Evolutionary conservation across 1,284 basidiomycete genomes (phyloP), one percentile per base, ranked within the genome.

Genomic region (Leccinum subrobustum): DNA sequence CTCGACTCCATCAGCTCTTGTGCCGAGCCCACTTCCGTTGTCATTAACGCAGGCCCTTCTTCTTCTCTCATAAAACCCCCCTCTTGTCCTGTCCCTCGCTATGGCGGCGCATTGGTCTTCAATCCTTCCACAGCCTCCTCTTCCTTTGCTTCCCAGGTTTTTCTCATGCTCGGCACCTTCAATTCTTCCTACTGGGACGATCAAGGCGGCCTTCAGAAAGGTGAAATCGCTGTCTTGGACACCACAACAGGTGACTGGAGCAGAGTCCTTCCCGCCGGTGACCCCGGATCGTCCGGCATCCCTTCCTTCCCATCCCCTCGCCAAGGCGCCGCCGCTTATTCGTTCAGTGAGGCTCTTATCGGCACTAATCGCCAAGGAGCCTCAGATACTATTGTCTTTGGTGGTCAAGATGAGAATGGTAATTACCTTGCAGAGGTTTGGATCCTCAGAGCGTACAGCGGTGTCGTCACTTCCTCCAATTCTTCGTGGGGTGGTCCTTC

Each of bases 311-410:
- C 89, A 4, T 76, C 77, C 37, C 84, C 88, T 54, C 85, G 91
- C 54, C 79, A 87, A 72, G 91, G 91, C 25, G 85, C 89, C 27
- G 82, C 80, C n/a, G 86, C 83, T 2, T 70, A 91, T 47, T 83
- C 88, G 4, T 85, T 76, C 65, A 64, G 70, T 16, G 63, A 73
- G 54, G 78, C 82, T 2, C 78, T 92, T 8, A 85, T 89, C 14
- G 89, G 90, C 7, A 65, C 67, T 8, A 75, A 80, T 39, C 78
- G 81, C 23, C 71, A 68, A 35, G 67, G 68, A n/a, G 83, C 81
- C 35, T 79, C 88, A 27, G 91, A 93, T 69, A 88, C 83, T n/a
- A 80, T 93, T 53, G 83, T 93, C 11, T 93, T 90, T 67, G 91
- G 91, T 52, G 91, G 91, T 27, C 81, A 82, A 65, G 88, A 91